Evolutionary conservation across 257 asterid species (phyloP).

Genomic region (Thymus mandschuricus): DNA sequence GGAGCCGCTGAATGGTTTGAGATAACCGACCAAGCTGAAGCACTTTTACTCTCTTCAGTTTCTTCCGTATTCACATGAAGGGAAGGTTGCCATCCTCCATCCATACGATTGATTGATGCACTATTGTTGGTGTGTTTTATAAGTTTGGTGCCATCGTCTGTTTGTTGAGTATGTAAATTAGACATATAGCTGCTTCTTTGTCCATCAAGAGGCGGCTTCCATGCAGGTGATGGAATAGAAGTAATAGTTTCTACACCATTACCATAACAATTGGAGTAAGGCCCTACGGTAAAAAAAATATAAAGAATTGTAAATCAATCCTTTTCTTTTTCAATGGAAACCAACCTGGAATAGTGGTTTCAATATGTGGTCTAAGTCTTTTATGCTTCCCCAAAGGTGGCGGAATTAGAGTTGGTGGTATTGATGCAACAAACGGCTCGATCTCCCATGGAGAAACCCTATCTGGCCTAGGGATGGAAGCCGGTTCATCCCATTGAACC

Average conservation of each 20-base stretch:
- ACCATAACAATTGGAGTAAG: conserved; percentile 11
- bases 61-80: conserved; percentile 51
- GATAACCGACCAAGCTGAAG: conserved; percentile 61
- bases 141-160: conserved; percentile 26
- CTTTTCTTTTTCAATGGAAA: background rate
- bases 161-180: conserved; percentile 33
- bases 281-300: conserved; percentile 18
- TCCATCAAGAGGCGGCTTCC: conserved; percentile 56
- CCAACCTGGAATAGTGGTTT: conserved; percentile 54
- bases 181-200: conserved; percentile 31
- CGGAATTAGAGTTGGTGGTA: conserved; percentile 45
- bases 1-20: conserved; percentile 46
- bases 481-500: conserved; percentile 91
- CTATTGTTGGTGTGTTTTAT: conserved; percentile 31
- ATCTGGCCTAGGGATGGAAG: conserved; percentile 63
- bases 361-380: conserved; percentile 54
- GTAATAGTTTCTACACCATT: conserved; percentile 44
- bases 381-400: conserved; percentile 52
- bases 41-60: conserved; percentile 54
- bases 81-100: conserved; percentile 33
- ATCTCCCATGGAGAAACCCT: conserved; percentile 92
- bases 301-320: background rate
- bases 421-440: conserved; percentile 63
- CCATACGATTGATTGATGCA: conserved; percentile 20
- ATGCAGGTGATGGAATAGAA: conserved; percentile 54